Evolutionary conservation across 2,329 filamentous ascomycete genomes (phyloP).

Genomic region (Pseudogymnoascus sp.): DNA sequence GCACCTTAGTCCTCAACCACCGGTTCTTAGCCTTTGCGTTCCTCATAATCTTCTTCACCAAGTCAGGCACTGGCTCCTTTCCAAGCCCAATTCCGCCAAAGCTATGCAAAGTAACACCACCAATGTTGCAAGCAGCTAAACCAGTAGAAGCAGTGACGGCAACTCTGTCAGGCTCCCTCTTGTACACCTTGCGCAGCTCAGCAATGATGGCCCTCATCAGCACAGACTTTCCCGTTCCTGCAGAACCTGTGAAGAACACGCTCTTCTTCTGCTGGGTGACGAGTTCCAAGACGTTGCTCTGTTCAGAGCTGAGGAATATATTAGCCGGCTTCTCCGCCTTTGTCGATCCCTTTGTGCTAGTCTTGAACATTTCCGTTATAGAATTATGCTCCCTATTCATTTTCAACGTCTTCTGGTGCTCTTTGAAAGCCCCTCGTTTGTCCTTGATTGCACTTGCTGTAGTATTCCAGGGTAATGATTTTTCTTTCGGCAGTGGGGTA

Average conservation of each 20-base stretch:
- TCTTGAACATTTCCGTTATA: conserved; percentile 19
- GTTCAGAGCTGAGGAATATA: conserved; percentile 73
- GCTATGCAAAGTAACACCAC: conserved; percentile 90
- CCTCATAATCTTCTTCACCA: conserved; percentile 84
- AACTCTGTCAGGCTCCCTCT: conserved; percentile 70
- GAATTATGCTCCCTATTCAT: conserved; percentile 30
- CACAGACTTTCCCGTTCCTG: conserved; percentile 94
- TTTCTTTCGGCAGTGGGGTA: conserved; percentile 21
- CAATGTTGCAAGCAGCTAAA: conserved; percentile 92
- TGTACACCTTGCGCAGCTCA: conserved; percentile 69
- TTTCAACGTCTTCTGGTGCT: conserved; percentile 44
- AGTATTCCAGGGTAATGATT: conserved; percentile 59
- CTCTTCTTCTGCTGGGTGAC: conserved; percentile 76
- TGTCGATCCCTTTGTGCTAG: conserved; percentile 21
- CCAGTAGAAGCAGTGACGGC: conserved; percentile 95
- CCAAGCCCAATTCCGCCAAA: conserved; percentile 93
- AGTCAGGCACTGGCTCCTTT: conserved; percentile 72
- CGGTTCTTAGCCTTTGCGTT: conserved; percentile 82
- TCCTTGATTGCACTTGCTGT: conserved; percentile 70
- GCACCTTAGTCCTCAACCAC: conserved; percentile 80
- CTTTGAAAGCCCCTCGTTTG: conserved; percentile 68
- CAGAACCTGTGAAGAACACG: conserved; percentile 96
- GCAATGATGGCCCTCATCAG: conserved; percentile 86
- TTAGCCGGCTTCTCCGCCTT: conserved; percentile 44
- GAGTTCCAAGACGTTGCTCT: conserved; percentile 73